Evolutionary conservation across 148 eudicot genomes (phyloP).

Genomic region (Polygonum maritimum): DNA sequence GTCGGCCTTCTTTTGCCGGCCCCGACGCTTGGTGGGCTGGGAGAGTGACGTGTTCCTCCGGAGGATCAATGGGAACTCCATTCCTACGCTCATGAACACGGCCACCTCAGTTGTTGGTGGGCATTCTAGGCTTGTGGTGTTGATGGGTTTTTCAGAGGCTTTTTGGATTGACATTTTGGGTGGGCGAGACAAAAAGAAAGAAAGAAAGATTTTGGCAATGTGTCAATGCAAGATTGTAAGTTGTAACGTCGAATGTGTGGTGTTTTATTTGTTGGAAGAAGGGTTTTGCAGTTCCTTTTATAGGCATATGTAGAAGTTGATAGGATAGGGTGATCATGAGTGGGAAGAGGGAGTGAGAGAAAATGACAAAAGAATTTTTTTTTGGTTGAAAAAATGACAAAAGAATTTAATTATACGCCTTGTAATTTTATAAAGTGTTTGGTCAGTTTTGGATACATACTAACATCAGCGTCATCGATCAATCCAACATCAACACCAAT

Average conservation of each 20-base stretch:
- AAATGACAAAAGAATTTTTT: background rate
- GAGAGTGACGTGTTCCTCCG: slow-evolving; percentile 55
- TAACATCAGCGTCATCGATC: too few relatives aligned
- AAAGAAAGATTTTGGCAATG: background rate
- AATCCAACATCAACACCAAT: too few relatives aligned
- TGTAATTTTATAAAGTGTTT: too few relatives aligned
- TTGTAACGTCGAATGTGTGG: background rate
- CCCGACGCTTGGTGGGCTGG: slow-evolving; percentile 47
- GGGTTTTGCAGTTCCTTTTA: background rate
- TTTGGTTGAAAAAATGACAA: background rate
- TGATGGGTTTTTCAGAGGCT: background rate
- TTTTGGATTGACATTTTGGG: background rate
- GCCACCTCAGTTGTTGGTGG: background rate
- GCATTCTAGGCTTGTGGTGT: background rate
- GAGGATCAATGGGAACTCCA: slow-evolving; percentile 40
- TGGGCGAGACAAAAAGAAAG: background rate
- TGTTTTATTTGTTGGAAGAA: background rate
- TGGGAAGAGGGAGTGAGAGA: background rate
- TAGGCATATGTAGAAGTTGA: background rate
- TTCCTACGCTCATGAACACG: background rate
- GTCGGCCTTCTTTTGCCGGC: slow-evolving; percentile 49
- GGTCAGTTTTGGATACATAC: too few relatives aligned
- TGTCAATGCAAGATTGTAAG: background rate
- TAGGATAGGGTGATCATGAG: background rate
- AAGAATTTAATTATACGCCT: too few relatives aligned